Evolutionary conservation across 2,329 filamentous ascomycete species (phyloP).

Genomic region (Cercospora canescens): DNA sequence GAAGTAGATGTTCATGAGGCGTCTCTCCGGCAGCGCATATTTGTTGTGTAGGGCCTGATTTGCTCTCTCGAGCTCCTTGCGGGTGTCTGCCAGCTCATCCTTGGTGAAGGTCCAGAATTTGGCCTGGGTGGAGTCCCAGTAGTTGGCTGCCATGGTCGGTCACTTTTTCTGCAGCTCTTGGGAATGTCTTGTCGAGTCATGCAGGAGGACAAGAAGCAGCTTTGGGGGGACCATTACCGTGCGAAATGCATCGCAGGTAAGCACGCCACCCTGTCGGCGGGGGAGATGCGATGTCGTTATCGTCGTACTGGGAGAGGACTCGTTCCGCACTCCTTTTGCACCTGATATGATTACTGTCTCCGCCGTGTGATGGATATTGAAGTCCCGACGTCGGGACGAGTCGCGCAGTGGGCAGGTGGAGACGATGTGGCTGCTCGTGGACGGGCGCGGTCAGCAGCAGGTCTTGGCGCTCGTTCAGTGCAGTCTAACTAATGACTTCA

Average conservation of each 20-base stretch:
- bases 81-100: conserved; percentile 72
- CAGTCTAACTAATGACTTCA: no score
- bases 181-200: not conserved
- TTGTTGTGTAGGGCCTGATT: conserved; percentile 73
- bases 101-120: conserved; percentile 89
- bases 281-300: not conserved
- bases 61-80: conserved; percentile 70
- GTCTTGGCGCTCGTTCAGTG: not conserved
- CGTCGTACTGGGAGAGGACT: not conserved
- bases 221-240: not conserved
- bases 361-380: no score
- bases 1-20: conserved; percentile 87
- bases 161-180: not conserved
- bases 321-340: no score
- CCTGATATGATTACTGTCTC: no score
- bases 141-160: conserved; percentile 87
- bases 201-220: not conserved
- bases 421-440: not conserved
- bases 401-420: not conserved
- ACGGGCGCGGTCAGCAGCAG: not conserved
- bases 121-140: conserved; percentile 92
- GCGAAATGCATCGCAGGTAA: not conserved
- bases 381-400: no score
- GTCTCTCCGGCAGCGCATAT: conserved; percentile 77
- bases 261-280: not conserved